phyloP scores from a whole-genome alignment of 1,139 yeast genomes.

The Candida sp. region DNA sequence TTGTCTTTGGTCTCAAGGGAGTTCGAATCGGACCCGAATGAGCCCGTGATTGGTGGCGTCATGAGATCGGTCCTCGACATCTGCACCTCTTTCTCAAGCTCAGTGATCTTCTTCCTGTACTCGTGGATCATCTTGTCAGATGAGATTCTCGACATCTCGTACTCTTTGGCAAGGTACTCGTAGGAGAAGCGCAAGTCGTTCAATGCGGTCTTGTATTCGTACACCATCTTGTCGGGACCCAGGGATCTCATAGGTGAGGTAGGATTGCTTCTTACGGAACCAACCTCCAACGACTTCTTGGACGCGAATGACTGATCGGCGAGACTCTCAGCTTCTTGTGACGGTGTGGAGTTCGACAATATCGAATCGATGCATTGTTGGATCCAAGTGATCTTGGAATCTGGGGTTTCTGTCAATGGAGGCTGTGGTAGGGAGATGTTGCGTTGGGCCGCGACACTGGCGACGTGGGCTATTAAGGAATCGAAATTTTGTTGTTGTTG shows the following conservation, averaged over 20 bases:
- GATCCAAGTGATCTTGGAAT: constrained; percentile 53
- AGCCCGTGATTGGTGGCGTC: constrained; percentile 6
- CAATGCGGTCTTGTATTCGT: constrained; percentile 58
- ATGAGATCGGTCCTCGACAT: neutral
- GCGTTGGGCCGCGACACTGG: constrained; percentile 57
- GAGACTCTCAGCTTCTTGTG: neutral
- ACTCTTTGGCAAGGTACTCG: constrained; percentile 62
- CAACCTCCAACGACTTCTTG: neutral
- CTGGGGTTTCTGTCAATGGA: constrained; percentile 28
- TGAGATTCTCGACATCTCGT: constrained; percentile 57
- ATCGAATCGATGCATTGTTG: constrained; percentile 54
- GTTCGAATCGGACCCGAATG: constrained; percentile 11
- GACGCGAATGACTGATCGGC: neutral
- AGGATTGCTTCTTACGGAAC: neutral
- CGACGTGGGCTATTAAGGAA: constrained; percentile 54
- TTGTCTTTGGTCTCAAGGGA: constrained; percentile 41
- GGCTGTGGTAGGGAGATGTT: constrained; percentile 51
- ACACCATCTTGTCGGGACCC: constrained; percentile 24
- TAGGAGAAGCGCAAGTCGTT: constrained; percentile 68
- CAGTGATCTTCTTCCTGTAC: constrained; percentile 46
- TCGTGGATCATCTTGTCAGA: constrained; percentile 52
- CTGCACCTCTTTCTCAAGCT: constrained; percentile 44
- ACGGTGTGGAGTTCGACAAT: constrained; percentile 11
- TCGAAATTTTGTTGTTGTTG: constrained; percentile 39
- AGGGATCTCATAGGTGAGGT: constrained; percentile 1